Base-by-base conservation (phyloP, 345 rosid species). In the Noccaea caerulescens region DNA sequence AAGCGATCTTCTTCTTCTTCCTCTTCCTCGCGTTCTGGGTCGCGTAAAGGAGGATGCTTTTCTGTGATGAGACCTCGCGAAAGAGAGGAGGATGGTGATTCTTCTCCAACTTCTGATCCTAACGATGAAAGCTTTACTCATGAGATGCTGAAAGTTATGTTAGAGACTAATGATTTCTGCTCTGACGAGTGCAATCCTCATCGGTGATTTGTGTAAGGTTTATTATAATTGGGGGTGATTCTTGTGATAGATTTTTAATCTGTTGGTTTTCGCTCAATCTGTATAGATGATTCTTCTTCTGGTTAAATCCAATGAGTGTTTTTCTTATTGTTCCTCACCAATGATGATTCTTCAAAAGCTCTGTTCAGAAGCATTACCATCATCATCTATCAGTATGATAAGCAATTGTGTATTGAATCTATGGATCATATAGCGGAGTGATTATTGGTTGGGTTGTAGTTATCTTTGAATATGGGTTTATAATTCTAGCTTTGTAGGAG, bases 141-240 rank as follows among this genome's bases (percentile, higher is more conserved):
- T 58, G 80, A 71, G 76, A 71, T 76, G 80, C 16, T 76, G 4
- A 66, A 68, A 58, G 67, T 58, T 46, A 63, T 76, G 72, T 58
- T 76, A n/a, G 80, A 76, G 68, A 65, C 80, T 12, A 71, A 76
- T 64, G 80, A 64, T 76, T 76, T 76, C 67, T 58, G n/a, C 68
- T 70, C 72, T 43, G 1, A 12, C 27, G 76, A 76, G 0, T 71
- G 76, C 38, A 76, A 71, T 58, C 72, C 80, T 4, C 80, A 76
- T 56, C 43, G 58, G 7, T 71, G 80, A 76, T 12, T 41, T 52
- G 45, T 10, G 62, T 51, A 51, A 42, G 79, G 30, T 3, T 27
- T 46, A 54, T 18, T 34, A 0, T 75, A 1, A 16, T 54, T 68
- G 11, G 66, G 30, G 10, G 12, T 46, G 38, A 45, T 75, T 61